These are phyloP conservation scores for Starmerella stigmatis DNA, from an alignment of 805 yeast species.

Conservation along the genomic window DNA sequence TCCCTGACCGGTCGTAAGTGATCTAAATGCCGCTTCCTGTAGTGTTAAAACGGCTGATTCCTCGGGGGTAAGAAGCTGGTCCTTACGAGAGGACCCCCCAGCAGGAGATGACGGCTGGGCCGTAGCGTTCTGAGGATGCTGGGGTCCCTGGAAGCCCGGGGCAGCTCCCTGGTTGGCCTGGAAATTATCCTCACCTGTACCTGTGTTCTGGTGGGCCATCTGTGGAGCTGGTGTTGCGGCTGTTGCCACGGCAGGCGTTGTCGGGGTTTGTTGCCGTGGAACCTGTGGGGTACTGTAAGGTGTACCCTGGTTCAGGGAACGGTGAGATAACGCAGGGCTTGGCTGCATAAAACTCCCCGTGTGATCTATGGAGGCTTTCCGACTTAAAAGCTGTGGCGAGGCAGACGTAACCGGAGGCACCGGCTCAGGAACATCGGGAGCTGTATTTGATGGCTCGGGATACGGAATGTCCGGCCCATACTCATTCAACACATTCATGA, in stretches of 20 bases:
- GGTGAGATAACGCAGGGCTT: slow-evolving; percentile 14
- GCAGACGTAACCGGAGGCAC: background rate
- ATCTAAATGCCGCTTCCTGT: slow-evolving; percentile 18
- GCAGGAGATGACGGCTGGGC: no score
- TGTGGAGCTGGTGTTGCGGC: slow-evolving; percentile 2
- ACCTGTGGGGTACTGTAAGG: slow-evolving; percentile 10
- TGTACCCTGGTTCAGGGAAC: slow-evolving; percentile 2
- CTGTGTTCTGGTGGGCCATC: background rate
- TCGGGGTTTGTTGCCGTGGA: slow-evolving; percentile 7
- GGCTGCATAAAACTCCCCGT: slow-evolving; percentile 11
- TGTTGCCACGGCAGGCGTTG: slow-evolving; percentile 4
- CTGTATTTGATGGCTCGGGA: background rate
- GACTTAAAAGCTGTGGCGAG: slow-evolving; percentile 5
- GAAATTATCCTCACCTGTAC: background rate
- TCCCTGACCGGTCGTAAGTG: slow-evolving; percentile 14
- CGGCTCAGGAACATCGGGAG: background rate
- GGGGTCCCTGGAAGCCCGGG: background rate
- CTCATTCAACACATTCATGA: slow-evolving; percentile 12
- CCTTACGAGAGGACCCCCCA: no score
- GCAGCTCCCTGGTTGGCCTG: background rate
- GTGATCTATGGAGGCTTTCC: slow-evolving; percentile 6
- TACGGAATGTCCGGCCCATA: background rate
- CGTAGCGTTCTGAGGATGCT: no score
- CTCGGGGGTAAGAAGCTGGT: slow-evolving; percentile 17
- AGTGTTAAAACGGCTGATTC: slow-evolving; percentile 9